Evolutionary conservation across 2,329 filamentous ascomycete species (phyloP), one percentile per base, ranked within the genome.

Genomic region (Diaporthe sp.): DNA sequence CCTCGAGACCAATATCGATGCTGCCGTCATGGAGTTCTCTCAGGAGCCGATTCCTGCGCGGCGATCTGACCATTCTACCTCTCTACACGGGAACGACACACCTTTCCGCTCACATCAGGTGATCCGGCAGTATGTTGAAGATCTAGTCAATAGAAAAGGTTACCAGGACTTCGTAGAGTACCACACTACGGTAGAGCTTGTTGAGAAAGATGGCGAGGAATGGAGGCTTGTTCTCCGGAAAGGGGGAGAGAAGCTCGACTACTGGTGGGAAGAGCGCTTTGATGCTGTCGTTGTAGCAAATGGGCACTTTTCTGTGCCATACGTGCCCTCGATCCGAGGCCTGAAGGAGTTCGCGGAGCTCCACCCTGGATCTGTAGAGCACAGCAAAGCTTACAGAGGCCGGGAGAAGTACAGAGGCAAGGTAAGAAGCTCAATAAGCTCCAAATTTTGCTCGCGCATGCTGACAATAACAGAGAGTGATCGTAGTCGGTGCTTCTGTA

Each of bases 1-100:
- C 28, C 83, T 93, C n/a, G 90, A 93, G 79, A 93, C 91, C 3
- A 93, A 93, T 77, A 88, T 93, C 53, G 88, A 90, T 76, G 84
- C 85, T 6, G 79, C 87, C 2, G 85, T 90, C 0, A 93, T 93
- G 92, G 85, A 87, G 17, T 93, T 90, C 80, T 88, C 86, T 1
- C 86, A 89, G 76, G 89, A 91, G 74, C 83, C 85, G 0, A 88
- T 91, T 34, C 86, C 89, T 0, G 80, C 80, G 1, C 80, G 85
- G 51, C 80, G 83, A 25, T 86, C 85, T 10, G 78, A 86, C 51
- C 80, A 81, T 70, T 86, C 85, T 28, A 83, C 88, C 67, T 78
- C 83, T 37, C 79, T 87, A 22, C 90, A 93, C 75, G 91, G 91
- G 0, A 79, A 84, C 0, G 84, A 90, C 22, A 90, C 90, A 0